A percentile compares a stretch with the other conserved stretches of the same genome.
These are phyloP conservation scores for Pelargonium fulgidum DNA, from an alignment of 441 rosid species.

Conservation along the genomic window DNA sequence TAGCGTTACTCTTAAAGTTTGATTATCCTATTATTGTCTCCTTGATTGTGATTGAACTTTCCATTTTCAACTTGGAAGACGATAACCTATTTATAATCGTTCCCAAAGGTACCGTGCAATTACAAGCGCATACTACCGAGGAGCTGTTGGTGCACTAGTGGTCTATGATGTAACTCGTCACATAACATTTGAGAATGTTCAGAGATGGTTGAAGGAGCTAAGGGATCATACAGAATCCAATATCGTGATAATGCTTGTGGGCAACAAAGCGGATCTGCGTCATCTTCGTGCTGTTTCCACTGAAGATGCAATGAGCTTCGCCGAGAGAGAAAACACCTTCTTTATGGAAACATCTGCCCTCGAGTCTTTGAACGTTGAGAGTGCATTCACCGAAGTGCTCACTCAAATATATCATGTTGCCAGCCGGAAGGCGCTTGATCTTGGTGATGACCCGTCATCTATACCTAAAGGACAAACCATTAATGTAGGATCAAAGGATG, in stretches of 20 bases:
- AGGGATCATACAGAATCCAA: not conserved
- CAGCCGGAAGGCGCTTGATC: not conserved
- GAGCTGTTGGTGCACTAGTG: conserved; percentile 1
- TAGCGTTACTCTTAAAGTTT: not conserved
- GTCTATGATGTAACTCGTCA: conserved; percentile 9
- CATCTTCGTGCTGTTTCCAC: not conserved
- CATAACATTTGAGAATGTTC: conserved; percentile 4
- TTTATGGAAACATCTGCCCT: not conserved
- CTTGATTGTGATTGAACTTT: not conserved
- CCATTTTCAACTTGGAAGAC: not conserved
- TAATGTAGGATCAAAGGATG: not conserved
- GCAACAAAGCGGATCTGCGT: conserved; percentile 2
- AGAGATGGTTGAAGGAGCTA: conserved; percentile 5
- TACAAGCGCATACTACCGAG: conserved; percentile 11
- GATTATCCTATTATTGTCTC: not conserved
- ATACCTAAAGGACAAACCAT: not conserved
- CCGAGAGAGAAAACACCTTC: not conserved
- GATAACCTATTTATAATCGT: not conserved
- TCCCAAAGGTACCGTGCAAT: conserved; percentile 3
- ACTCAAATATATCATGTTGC: not conserved
- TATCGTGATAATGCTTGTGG: conserved; percentile 3
- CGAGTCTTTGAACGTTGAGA: not conserved
- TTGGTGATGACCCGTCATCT: not conserved
- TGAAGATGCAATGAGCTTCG: not conserved
- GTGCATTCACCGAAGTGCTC: not conserved